phyloP scores from a whole-genome alignment of 208 protist species.

The Paratrypanosoma confusum region DNA sequence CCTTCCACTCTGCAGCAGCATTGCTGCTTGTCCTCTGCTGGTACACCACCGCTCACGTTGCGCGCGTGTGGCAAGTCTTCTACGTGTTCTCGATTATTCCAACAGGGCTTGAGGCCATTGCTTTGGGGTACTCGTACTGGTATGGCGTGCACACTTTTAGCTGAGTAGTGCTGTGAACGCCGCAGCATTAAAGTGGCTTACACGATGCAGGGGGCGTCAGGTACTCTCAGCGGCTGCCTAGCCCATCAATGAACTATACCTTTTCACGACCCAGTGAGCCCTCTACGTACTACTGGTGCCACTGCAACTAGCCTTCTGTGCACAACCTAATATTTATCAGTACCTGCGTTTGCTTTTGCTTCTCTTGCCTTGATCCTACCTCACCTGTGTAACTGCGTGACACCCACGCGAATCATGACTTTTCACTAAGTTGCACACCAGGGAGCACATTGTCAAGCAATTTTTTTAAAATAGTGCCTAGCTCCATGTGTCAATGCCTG shows the following conservation, averaged over 20 bases:
- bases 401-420: no score
- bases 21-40: constrained; percentile 47
- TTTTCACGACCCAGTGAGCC: background rate
- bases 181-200: no score
- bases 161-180: no score
- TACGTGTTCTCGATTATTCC: constrained; percentile 65
- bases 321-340: background rate
- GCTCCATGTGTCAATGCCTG: no score
- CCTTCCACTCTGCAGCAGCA: constrained; percentile 30
- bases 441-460: no score
- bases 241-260: background rate
- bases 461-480: no score
- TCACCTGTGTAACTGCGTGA: no score
- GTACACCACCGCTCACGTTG: constrained; percentile 25
- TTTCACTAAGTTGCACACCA: no score
- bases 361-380: no score
- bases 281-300: background rate
- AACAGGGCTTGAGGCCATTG: constrained; percentile 36
- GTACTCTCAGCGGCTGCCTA: no score
- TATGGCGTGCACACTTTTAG: constrained; percentile 31
- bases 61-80: constrained; percentile 54
- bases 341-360: no score
- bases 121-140: constrained; percentile 32
- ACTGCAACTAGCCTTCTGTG: background rate
- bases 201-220: no score